Conservation (phyloP, 2,329 filamentous ascomycete species). For the Arthrobotrys iridis region DNA sequence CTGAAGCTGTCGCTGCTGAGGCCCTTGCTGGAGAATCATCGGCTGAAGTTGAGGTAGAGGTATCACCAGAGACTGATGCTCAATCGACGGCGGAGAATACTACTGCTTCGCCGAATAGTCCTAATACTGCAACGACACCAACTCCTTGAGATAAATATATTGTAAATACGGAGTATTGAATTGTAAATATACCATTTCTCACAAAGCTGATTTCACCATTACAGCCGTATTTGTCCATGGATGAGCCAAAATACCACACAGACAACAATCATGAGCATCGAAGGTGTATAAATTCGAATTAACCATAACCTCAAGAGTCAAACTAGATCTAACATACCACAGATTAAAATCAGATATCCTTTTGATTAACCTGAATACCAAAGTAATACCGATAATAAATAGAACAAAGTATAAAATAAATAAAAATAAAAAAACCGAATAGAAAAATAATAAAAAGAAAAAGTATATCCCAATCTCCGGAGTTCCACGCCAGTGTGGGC, state of each 20-base stretch:
- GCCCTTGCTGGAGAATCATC: neutral
- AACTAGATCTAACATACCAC: too few species aligned
- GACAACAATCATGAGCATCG: neutral
- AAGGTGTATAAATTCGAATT: too few species aligned
- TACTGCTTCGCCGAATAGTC: neutral
- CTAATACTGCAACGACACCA: neutral
- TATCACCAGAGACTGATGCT: constrained; percentile 4
- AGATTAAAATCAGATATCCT: too few species aligned
- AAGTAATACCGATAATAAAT: too few species aligned
- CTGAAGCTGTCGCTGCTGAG: neutral
- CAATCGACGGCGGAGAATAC: neutral
- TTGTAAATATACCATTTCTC: constrained; percentile 40
- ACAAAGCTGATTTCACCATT: neutral
- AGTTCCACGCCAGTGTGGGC: too few species aligned
- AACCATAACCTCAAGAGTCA: too few species aligned
- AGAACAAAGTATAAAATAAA: too few species aligned
- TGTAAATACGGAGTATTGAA: constrained; percentile 33
- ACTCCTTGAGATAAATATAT: neutral
- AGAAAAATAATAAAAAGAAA: too few species aligned
- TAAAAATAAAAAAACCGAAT: too few species aligned
- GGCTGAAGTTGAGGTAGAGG: neutral
- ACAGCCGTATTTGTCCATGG: too few species aligned
- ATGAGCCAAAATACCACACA: neutral
- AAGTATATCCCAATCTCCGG: too few species aligned
- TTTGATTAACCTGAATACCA: too few species aligned